phyloP scores from a whole-genome alignment of 2,329 filamentous ascomycete genomes.

The Fusarium verrucosum region DNA sequence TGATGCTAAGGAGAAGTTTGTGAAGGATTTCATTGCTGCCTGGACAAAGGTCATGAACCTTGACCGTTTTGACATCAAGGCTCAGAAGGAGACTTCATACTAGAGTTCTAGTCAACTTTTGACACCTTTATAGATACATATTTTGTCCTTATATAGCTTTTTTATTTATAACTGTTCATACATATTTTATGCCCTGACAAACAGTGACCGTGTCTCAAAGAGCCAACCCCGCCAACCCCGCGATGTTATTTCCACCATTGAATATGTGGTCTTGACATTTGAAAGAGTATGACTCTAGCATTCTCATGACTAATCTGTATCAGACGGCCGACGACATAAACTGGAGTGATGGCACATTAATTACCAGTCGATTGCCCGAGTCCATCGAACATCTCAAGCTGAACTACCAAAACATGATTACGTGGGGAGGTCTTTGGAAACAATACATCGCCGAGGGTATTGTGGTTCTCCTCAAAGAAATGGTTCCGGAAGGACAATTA shows the following conservation, averaged over 20 bases:
- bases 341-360: background rate
- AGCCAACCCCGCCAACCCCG: too few species aligned
- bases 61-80: constrained; percentile 70
- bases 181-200: too few species aligned
- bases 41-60: constrained; percentile 81
- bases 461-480: rapidly evolving
- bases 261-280: too few species aligned
- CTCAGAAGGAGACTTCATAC: background rate
- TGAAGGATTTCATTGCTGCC: constrained; percentile 74
- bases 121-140: background rate
- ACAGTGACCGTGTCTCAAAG: too few species aligned
- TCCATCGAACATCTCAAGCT: background rate
- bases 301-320: background rate
- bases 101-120: background rate
- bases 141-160: background rate
- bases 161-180: background rate
- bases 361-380: background rate
- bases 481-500: background rate
- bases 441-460: too few species aligned
- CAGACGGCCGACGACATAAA: background rate
- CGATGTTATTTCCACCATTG: too few species aligned
- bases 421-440: too few species aligned
- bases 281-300: too few species aligned
- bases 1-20: constrained; percentile 70
- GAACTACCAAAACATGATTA: rapidly evolving